Percentiles rank a stretch among this genome's conserved stretches.
phyloP scores from a whole-genome alignment of 805 yeast genomes.

The Metschnikowia amazonensis region DNA sequence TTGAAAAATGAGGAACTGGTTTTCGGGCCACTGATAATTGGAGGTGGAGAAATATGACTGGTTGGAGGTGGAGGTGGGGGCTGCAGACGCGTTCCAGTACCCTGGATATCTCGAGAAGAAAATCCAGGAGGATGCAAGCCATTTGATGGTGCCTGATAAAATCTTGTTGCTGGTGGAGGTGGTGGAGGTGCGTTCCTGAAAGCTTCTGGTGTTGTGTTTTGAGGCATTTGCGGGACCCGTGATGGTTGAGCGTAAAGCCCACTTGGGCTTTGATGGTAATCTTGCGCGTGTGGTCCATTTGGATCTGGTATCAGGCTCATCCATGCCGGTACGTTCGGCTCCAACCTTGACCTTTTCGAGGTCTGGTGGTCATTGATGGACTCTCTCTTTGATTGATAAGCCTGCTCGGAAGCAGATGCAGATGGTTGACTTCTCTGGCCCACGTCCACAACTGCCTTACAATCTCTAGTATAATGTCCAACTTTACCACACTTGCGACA shows the following conservation, averaged over 20 bases:
- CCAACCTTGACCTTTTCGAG: slow-evolving; percentile 2
- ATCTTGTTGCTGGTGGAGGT: slow-evolving; percentile 3
- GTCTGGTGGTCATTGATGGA: not conserved
- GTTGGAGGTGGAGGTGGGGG: slow-evolving; percentile 5
- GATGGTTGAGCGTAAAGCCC: not conserved
- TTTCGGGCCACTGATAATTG: not conserved
- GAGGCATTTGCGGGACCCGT: not conserved
- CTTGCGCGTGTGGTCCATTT: not conserved
- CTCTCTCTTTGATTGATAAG: not conserved
- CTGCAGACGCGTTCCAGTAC: slow-evolving; percentile 4
- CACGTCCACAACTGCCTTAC: slow-evolving; percentile 43
- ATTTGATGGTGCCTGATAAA: slow-evolving; percentile 5
- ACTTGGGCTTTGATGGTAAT: not conserved
- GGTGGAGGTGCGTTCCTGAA: slow-evolving; percentile 1
- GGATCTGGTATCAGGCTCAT: slow-evolving; percentile 1
- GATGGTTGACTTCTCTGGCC: not conserved
- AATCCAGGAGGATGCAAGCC: slow-evolving; percentile 13
- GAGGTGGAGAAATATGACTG: not conserved
- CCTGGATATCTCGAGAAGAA: slow-evolving; percentile 6
- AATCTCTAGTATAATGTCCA: slow-evolving; percentile 89
- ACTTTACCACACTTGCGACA: slow-evolving; percentile 76
- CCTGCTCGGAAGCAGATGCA: not conserved
- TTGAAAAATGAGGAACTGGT: slow-evolving; percentile 2
- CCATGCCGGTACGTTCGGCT: slow-evolving; percentile 1
- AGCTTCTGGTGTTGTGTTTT: not conserved